A percentile compares a stretch with the other conserved stretches of the same genome.
phyloP scores from a whole-genome alignment of 2,329 filamentous ascomycete species.

The Massarina eburnea region DNA sequence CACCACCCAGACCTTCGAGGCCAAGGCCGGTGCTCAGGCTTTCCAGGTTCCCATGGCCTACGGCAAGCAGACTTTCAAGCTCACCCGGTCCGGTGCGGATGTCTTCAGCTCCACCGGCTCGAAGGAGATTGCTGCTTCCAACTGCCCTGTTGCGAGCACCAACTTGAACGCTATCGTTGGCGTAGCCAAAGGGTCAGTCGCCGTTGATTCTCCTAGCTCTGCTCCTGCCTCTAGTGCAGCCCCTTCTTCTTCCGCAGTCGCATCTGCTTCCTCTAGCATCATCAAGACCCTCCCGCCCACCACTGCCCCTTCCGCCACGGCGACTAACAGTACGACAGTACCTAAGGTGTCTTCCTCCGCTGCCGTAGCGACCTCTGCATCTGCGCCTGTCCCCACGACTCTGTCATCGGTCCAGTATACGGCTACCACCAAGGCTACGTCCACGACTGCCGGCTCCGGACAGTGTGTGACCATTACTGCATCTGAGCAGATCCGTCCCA shows the following conservation, averaged over 20 bases:
- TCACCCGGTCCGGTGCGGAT: conserved; percentile 45
- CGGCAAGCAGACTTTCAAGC: conserved; percentile 51
- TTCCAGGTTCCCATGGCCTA: conserved; percentile 52
- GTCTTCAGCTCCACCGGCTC: conserved; percentile 52
- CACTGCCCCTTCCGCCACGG: too few relatives aligned
- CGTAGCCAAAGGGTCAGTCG: conserved; percentile 41
- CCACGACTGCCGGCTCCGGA: too few relatives aligned
- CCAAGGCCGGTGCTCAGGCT: conserved; percentile 50
- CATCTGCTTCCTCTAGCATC: not conserved
- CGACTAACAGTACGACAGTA: too few relatives aligned
- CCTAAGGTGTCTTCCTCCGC: too few relatives aligned
- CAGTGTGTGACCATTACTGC: conserved; percentile 6
- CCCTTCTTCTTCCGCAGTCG: not conserved
- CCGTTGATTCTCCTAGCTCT: not conserved
- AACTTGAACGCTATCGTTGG: conserved; percentile 62
- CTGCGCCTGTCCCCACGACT: too few relatives aligned
- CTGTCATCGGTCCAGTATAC: too few relatives aligned
- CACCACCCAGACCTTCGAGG: conserved; percentile 48
- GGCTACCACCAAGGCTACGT: too few relatives aligned
- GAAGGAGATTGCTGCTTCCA: conserved; percentile 49
- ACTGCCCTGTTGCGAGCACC: conserved; percentile 57
- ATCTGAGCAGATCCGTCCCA: conserved; percentile 6
- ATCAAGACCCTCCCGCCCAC: not conserved
- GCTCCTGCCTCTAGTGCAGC: not conserved
- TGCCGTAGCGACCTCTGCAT: too few relatives aligned